Percentiles rank a stretch among this genome's conserved stretches.
Conservation (phyloP, 371 early-diverging fungal species). For the Mortierella sp. region DNA sequence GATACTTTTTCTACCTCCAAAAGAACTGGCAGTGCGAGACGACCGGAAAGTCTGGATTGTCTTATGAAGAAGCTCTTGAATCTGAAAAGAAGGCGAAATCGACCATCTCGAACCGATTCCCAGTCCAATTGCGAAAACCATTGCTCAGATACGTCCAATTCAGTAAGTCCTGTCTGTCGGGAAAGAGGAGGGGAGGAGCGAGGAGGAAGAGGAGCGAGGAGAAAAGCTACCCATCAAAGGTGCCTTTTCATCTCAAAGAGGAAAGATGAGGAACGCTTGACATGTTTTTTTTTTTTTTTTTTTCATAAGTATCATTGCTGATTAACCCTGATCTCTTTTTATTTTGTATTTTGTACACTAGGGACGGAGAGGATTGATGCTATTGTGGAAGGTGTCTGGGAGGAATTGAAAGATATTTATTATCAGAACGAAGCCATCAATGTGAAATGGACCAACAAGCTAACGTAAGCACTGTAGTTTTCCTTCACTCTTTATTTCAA, state of each 20-base stretch:
- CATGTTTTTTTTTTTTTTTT: no score
- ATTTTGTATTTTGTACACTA: conserved; percentile 15
- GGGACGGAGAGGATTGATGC: conserved; percentile 64
- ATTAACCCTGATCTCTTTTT: background rate
- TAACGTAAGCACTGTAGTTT: conserved; percentile 8
- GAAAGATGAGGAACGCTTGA: no score
- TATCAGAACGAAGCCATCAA: conserved; percentile 59
- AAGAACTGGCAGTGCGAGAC: conserved; percentile 83
- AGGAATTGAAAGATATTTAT: conserved; percentile 59
- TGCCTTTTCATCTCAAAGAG: background rate
- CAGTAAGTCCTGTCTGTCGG: conserved; percentile 59
- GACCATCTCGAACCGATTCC: conserved; percentile 68
- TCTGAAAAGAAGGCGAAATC: conserved; percentile 75
- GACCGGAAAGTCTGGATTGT: conserved; percentile 79
- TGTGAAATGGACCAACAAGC: conserved; percentile 60
- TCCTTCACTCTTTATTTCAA: background rate
- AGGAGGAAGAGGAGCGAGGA: no score
- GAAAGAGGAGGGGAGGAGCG: background rate
- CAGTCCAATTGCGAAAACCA: conserved; percentile 70
- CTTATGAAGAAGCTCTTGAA: conserved; percentile 81
- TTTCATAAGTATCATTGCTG: background rate
- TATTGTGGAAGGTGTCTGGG: conserved; percentile 63
- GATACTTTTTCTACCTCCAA: conserved; percentile 72
- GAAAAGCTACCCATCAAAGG: background rate
- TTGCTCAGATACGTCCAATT: conserved; percentile 75